A percentile compares a stretch with the other conserved stretches of the same genome.
Evolutionary conservation across 2,329 filamentous ascomycete species (phyloP).

Genomic region (Rhytidhysteron rufulum): DNA sequence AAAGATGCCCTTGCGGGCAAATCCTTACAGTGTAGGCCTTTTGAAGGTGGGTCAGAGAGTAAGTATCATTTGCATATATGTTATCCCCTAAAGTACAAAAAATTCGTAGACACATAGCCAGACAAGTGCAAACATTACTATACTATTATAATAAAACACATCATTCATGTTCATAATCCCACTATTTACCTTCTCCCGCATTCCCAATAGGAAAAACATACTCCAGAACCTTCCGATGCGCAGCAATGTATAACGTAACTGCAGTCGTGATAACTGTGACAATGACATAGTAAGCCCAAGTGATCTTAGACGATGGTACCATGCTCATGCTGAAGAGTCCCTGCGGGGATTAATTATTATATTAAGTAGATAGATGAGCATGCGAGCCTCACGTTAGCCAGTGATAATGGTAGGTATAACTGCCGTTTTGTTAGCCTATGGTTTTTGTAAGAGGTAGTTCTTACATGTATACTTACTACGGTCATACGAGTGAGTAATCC

Average conservation of each 20-base stretch:
- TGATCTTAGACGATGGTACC: neutral
- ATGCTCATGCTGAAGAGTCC: neutral
- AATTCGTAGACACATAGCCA: too few species aligned
- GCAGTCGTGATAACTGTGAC: neutral
- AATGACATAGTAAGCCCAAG: constrained; percentile 1
- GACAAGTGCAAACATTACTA: too few species aligned
- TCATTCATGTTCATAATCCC: too few species aligned
- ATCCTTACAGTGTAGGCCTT: too few species aligned
- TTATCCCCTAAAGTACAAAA: too few species aligned
- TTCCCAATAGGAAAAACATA: neutral
- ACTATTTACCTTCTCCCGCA: neutral
- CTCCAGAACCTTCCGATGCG: neutral
- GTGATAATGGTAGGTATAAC: constrained; percentile 1
- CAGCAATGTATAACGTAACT: neutral
- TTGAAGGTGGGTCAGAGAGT: too few species aligned
- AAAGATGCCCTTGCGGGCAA: too few species aligned
- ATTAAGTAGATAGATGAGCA: neutral
- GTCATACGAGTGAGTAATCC: constrained; percentile 6
- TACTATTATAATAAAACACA: too few species aligned
- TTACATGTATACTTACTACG: constrained; percentile 1
- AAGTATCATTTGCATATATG: too few species aligned
- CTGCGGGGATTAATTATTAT: neutral
- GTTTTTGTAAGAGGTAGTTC: neutral
- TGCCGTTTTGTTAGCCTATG: neutral
- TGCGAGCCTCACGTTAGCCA: neutral